phyloP scores from a whole-genome alignment of 2,329 filamentous ascomycete genomes.

The Metarhizium album region DNA sequence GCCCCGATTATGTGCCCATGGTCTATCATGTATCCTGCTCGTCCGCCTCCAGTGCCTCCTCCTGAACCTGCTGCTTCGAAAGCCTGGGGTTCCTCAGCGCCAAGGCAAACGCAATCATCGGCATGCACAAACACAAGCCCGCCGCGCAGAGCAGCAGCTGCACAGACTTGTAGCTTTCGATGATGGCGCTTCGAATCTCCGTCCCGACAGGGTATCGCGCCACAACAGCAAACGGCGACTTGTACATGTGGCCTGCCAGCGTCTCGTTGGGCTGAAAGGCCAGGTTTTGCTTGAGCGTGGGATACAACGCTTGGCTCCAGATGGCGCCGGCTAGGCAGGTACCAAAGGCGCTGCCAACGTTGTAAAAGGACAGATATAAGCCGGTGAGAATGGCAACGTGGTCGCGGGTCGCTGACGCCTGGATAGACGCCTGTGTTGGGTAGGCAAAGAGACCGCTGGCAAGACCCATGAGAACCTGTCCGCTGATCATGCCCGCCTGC shows the following conservation, averaged over 20 bases:
- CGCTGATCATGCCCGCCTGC: slow-evolving; percentile 42
- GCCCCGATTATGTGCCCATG: not conserved
- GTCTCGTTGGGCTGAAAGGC: slow-evolving; percentile 23
- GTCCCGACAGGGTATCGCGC: slow-evolving; percentile 30
- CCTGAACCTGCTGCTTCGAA: slow-evolving; percentile 23
- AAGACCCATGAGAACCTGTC: slow-evolving; percentile 45
- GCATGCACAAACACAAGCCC: slow-evolving; percentile 34
- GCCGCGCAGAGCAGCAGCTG: slow-evolving; percentile 34
- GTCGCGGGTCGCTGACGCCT: slow-evolving; percentile 25
- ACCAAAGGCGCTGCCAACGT: slow-evolving; percentile 30
- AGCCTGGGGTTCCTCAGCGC: slow-evolving; percentile 32
- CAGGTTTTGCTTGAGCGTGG: slow-evolving; percentile 20
- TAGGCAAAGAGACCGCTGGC: slow-evolving; percentile 46
- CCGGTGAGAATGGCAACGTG: slow-evolving; percentile 29
- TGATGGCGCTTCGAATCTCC: slow-evolving; percentile 30
- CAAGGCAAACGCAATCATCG: slow-evolving; percentile 34
- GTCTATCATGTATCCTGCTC: not conserved
- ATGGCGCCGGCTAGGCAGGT: slow-evolving; percentile 29
- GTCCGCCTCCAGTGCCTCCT: slow-evolving; percentile 6
- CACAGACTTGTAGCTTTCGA: slow-evolving; percentile 32
- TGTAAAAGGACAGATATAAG: slow-evolving; percentile 30
- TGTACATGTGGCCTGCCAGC: slow-evolving; percentile 25
- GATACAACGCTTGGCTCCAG: slow-evolving; percentile 30
- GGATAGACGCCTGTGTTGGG: slow-evolving; percentile 29
- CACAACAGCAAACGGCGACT: slow-evolving; percentile 24